phyloP scores from a whole-genome alignment of 2,329 filamentous ascomycete species.

The Cladorrhinum sp. region DNA sequence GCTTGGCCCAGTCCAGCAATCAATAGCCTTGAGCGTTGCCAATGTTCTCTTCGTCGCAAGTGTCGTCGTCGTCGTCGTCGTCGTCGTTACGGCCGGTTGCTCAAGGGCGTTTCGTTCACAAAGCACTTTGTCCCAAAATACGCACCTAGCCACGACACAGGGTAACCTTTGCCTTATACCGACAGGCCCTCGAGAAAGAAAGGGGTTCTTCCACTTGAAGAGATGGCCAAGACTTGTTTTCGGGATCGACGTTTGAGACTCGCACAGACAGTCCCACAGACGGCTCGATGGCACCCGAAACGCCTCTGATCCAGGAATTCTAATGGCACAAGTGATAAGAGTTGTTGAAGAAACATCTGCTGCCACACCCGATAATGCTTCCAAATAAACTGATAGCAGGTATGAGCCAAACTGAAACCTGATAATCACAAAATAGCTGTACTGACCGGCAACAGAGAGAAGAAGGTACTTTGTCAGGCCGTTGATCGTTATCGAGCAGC shows the following conservation, averaged over 20 bases:
- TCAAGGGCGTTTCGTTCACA: background rate
- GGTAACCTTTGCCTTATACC: conserved; percentile 18
- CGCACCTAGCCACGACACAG: background rate
- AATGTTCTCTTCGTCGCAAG: background rate
- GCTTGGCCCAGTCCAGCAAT: no score
- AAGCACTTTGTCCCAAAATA: background rate
- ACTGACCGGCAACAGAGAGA: background rate
- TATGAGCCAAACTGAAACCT: conserved; percentile 8
- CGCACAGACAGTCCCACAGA: conserved; percentile 36
- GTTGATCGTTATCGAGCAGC: background rate
- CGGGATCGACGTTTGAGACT: conserved; percentile 40
- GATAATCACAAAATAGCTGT: background rate
- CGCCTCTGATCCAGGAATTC: conserved; percentile 34
- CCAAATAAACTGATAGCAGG: conserved; percentile 5
- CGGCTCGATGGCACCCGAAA: conserved; percentile 41
- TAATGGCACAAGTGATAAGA: conserved; percentile 13
- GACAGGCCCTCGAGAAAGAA: conserved; percentile 6
- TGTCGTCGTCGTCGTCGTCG: background rate
- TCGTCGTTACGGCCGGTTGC: background rate
- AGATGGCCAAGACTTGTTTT: conserved; percentile 33
- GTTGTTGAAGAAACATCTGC: conserved; percentile 22
- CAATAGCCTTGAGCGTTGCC: no score
- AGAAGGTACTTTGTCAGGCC: background rate
- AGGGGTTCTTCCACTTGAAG: conserved; percentile 6
- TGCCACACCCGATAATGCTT: conserved; percentile 9